These are phyloP conservation scores for Xylariaceae sp. DNA, from an alignment of 2,329 filamentous ascomycete species.

Conservation along the genomic window DNA sequence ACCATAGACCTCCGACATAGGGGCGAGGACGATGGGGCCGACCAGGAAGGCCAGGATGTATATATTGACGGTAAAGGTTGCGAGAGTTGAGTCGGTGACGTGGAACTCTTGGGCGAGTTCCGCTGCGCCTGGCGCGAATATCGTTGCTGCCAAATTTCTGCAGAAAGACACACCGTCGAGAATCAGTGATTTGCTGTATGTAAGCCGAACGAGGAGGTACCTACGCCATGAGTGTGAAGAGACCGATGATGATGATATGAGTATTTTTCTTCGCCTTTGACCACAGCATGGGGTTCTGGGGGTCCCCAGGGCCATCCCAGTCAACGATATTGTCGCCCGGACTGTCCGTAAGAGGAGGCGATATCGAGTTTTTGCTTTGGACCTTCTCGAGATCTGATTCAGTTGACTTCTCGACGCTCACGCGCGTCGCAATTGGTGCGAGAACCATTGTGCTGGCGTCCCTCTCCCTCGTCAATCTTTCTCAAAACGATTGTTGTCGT, in stretches of 20 bases:
- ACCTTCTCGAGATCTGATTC: not conserved
- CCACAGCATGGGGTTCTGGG: conserved; percentile 10
- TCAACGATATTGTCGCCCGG: conserved; percentile 6
- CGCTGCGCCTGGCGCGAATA: conserved; percentile 12
- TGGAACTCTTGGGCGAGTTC: conserved; percentile 10
- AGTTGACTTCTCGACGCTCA: not conserved
- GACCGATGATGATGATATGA: conserved; percentile 11
- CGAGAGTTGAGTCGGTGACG: conserved; percentile 6
- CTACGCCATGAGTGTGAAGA: conserved; percentile 8
- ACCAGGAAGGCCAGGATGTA: conserved; percentile 22
- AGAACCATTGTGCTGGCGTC: no score
- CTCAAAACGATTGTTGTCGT: no score
- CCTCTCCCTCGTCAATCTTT: no score
- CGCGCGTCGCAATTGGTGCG: no score
- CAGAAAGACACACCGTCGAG: not conserved
- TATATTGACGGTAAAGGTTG: conserved; percentile 17
- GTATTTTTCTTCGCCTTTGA: conserved; percentile 6
- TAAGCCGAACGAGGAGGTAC: not conserved
- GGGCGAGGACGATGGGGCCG: conserved; percentile 38
- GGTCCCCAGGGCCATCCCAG: conserved; percentile 13
- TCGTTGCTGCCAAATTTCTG: conserved; percentile 12
- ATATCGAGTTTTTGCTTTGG: not conserved
- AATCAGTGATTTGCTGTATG: not conserved
- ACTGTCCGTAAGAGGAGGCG: not conserved
- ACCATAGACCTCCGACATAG: conserved; percentile 38